Evolutionary conservation across 108 stramenopile genomes (phyloP).

Genomic region (Skeletonema menzelii): DNA sequence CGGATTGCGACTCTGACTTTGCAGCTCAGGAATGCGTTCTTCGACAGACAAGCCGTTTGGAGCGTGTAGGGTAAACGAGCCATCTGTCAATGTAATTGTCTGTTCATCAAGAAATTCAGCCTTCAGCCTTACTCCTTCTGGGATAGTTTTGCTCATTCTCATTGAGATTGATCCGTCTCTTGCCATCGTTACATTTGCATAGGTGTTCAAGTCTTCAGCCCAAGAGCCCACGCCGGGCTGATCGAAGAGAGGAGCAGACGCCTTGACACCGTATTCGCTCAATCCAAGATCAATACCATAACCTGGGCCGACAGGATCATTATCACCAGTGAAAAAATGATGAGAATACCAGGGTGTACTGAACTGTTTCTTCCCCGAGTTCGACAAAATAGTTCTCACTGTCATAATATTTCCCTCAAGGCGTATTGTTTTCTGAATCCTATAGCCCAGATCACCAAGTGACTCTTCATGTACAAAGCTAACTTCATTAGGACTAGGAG

Average conservation of each 20-base stretch:
- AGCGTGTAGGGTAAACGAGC: slow-evolving; percentile 60
- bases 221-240: slow-evolving; percentile 73
- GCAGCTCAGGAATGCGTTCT: slow-evolving; percentile 65
- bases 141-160: slow-evolving; percentile 51
- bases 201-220: slow-evolving; percentile 63
- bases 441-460: slow-evolving; percentile 57
- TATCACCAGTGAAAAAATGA: slow-evolving; percentile 80
- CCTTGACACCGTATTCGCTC: slow-evolving; percentile 34
- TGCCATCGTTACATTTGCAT: slow-evolving; percentile 46
- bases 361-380: slow-evolving; percentile 69
- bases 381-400: slow-evolving; percentile 66
- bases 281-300: slow-evolving; percentile 65
- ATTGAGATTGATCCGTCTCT: slow-evolving; percentile 51
- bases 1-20: slow-evolving; percentile 37
- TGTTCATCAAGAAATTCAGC: slow-evolving; percentile 74
- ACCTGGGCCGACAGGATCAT: slow-evolving; percentile 60
- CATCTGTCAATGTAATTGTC: slow-evolving; percentile 46
- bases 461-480: slow-evolving; percentile 59
- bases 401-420: slow-evolving; percentile 55
- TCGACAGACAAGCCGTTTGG: slow-evolving; percentile 60
- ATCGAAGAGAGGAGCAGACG: slow-evolving; percentile 47
- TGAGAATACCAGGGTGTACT: slow-evolving; percentile 86
- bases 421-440: slow-evolving; percentile 54
- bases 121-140: slow-evolving; percentile 72
- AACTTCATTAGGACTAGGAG: slow-evolving; percentile 33